Base-by-base conservation (phyloP, 345 rosid genomes). In the Boechera divaricarpa region DNA sequence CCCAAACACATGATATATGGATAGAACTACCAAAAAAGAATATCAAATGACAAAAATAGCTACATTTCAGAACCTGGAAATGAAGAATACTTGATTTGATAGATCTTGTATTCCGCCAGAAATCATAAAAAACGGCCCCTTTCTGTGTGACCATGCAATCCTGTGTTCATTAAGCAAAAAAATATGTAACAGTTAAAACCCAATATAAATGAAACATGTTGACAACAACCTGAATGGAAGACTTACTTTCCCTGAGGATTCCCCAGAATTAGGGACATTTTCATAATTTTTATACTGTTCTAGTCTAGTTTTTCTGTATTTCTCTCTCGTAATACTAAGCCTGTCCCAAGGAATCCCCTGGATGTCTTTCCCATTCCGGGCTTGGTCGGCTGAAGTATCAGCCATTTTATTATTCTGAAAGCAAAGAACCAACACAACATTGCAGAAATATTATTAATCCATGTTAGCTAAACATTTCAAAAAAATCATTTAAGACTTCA, bases 271-370 rank as follows among this genome's bases (percentile, higher is more conserved):
- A 15, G 87, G 90, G 15, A 92, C 81, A 74, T 92, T 92, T 76
- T 90, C 96, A 78, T 90, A 90, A 63, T 92, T 90, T 78, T 90
- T 90, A 80, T 92, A 92, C 78, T 89, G 94, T 39, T 92, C 92
- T 35, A 90, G 82, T 74, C 98, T 79, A 67, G 96, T 90, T 79
- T 84, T 85, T 69, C 96, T 80, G 60, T 92, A 92, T 38, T 87
- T 89, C 42, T 86, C 89, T 77, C 96, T 77, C 0, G 90, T 85
- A 72, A 86, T 89, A 77, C 86, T 89, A 67, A 87, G 87, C 73
- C 92, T 86, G 15, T 89, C 92, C 97, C 97, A 92, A 21, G 96
- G 97, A 53, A 92, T 92, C 39, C 97, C 97, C 70, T 92, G 96
- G 64, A 92, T 85, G 58, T 92, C 98, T 79, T 83, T 89, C 38